Evolutionary conservation across 2,329 filamentous ascomycete genomes (phyloP).

Genomic region (Exophiala sp.): DNA sequence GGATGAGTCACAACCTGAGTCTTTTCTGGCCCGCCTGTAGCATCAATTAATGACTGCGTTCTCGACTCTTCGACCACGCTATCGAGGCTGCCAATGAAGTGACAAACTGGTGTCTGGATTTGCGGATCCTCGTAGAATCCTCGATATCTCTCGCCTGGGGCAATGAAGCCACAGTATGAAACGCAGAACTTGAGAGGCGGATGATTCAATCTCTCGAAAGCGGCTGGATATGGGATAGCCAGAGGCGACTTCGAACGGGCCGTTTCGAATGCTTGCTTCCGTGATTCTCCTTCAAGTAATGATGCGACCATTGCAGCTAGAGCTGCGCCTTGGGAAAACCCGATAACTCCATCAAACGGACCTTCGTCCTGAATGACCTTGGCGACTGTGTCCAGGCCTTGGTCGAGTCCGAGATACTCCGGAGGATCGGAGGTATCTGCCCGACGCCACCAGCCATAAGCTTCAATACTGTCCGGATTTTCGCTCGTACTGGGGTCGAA

Average conservation of each 20-base stretch:
- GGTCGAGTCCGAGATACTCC: slow-evolving; percentile 63
- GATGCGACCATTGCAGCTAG: slow-evolving; percentile 66
- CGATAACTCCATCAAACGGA: slow-evolving; percentile 70
- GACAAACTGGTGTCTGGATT: slow-evolving; percentile 70
- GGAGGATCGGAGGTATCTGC: slow-evolving; percentile 55
- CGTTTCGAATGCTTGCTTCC: slow-evolving; percentile 37
- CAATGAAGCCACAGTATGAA: slow-evolving; percentile 70
- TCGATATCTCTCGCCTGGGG: slow-evolving; percentile 54
- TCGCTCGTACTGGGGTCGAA: slow-evolving; percentile 48
- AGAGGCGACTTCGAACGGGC: slow-evolving; percentile 23
- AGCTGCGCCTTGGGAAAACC: slow-evolving; percentile 75
- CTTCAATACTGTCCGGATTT: slow-evolving; percentile 52
- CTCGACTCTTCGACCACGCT: slow-evolving; percentile 77
- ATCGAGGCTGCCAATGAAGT: slow-evolving; percentile 78
- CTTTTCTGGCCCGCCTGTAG: slow-evolving; percentile 52
- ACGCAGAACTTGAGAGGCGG: slow-evolving; percentile 64
- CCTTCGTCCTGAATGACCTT: slow-evolving; percentile 56
- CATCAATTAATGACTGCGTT: slow-evolving; percentile 61
- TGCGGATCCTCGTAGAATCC: slow-evolving; percentile 66
- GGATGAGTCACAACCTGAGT: slow-evolving; percentile 64
- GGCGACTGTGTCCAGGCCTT: slow-evolving; percentile 60
- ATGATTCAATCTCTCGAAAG: slow-evolving; percentile 45
- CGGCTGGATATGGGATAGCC: slow-evolving; percentile 47
- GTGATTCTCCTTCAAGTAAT: slow-evolving; percentile 56
- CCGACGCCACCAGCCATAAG: slow-evolving; percentile 77